Evolutionary conservation across 2,329 filamentous ascomycete species (phyloP).

Genomic region (Talaromyces piceae): DNA sequence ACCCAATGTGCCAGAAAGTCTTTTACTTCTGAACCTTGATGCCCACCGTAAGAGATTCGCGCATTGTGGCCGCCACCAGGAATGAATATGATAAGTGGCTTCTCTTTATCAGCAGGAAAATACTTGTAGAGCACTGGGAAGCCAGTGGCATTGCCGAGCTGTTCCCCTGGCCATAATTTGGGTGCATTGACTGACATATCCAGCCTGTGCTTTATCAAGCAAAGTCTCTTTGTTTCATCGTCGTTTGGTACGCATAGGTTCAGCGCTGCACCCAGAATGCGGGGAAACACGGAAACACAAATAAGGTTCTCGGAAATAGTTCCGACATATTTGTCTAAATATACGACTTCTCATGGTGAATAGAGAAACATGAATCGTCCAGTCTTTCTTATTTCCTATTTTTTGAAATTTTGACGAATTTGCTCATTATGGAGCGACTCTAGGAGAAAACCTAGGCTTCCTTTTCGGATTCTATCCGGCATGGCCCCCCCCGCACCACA

Average conservation of each 20-base stretch:
- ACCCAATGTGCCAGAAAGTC: slow-evolving; percentile 17
- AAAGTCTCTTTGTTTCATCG: neutral
- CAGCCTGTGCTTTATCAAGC: neutral
- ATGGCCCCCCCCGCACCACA: too few relatives aligned
- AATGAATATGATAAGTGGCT: slow-evolving; percentile 15
- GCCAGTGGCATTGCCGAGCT: slow-evolving; percentile 2
- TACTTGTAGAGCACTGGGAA: slow-evolving; percentile 10
- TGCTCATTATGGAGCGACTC: too few relatives aligned
- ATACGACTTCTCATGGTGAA: too few relatives aligned
- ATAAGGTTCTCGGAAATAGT: too few relatives aligned
- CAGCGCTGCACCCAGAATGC: neutral
- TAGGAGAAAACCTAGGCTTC: too few relatives aligned
- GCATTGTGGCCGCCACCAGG: slow-evolving; percentile 15
- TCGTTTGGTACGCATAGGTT: neutral
- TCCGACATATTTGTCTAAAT: too few relatives aligned
- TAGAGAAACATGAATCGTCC: too few relatives aligned
- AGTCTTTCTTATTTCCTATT: too few relatives aligned
- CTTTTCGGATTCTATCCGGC: too few relatives aligned
- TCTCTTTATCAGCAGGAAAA: slow-evolving; percentile 6
- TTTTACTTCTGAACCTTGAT: slow-evolving; percentile 9
- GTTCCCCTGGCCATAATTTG: slow-evolving; percentile 10
- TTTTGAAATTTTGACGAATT: too few relatives aligned
- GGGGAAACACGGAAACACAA: neutral
- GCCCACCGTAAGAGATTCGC: slow-evolving; percentile 18
- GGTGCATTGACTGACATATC: neutral